Evolutionary conservation across 148 eudicot genomes (phyloP), one percentile per base, ranked within the genome.

Genomic region (Chenopodium quinoa): DNA sequence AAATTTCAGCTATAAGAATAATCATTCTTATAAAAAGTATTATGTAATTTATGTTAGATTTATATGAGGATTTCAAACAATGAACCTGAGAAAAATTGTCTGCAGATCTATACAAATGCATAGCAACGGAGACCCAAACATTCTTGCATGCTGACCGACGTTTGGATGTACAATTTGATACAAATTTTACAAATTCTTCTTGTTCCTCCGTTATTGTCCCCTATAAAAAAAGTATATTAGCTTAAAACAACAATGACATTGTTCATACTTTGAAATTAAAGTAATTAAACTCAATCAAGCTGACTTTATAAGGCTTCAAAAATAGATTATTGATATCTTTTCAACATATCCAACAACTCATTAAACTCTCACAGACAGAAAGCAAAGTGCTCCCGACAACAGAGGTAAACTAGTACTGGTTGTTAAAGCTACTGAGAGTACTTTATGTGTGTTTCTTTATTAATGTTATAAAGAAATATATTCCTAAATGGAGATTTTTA

Each of bases 121-220:
- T 73, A 25, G 90, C 95, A 66, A 96, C 84, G 73, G 84, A 85
- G 81, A 31, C 9, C 37, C 89, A 88, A 29, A 90, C 64, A 77
- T 64, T 69, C 47, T 58, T 50, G 76, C 83, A 69, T 75, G 88
- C 87, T 77, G 83, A 73, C 34, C 84, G 92, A 80, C 95, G 92
- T 85, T 87, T 90, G 79, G 79, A 79, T 85, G 91, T 89, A 88
- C 88, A 92, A 83, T 85, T 88, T 71, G 80, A 80, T 70, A 89
- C 89, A 84, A 93, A 89, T 83, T 90, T 91, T 71, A 91, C 81
- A 86, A 92, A 88, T 47, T 91, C 94, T 47, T 77, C 75, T 27
- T 77, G 34, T 16, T 79, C 83, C 69, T 83, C 86, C 70, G 80
- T 83, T 71, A 9, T 65, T 65, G 73, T 87, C 48, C 74, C 93